phyloP scores from a whole-genome alignment of 1,139 yeast genomes.

The Pneumocystis jirovecii region DNA sequence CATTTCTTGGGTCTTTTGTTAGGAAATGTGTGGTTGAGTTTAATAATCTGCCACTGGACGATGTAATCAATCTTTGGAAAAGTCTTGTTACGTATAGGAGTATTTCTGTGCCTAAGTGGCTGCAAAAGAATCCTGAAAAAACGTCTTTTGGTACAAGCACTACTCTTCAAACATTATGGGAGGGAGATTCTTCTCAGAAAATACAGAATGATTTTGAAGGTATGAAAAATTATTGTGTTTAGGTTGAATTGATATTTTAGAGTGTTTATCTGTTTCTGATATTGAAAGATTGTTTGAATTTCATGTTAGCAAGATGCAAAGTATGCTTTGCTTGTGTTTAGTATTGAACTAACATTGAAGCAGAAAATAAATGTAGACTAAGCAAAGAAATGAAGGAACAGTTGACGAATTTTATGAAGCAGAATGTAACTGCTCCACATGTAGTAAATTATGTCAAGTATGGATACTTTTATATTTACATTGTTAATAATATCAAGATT shows the following conservation, averaged over 20 bases:
- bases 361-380: neutral
- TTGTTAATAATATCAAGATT: constrained; percentile 4
- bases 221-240: neutral
- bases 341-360: neutral
- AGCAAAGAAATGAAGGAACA: neutral
- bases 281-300: neutral
- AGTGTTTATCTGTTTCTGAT: neutral
- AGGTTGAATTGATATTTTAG: neutral
- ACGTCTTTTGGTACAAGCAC: neutral
- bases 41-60: constrained; percentile 6
- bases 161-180: neutral
- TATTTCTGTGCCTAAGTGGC: neutral
- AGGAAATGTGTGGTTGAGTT: constrained; percentile 13
- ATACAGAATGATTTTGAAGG: neutral
- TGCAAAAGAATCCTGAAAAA: neutral
- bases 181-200: neutral
- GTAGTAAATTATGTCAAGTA: neutral
- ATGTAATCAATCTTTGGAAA: constrained; percentile 10
- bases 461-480: neutral
- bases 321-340: neutral
- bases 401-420: neutral
- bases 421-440: neutral
- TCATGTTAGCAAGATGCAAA: neutral
- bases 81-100: constrained; percentile 7
- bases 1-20: constrained; percentile 12